Evolutionary conservation across 371 early-diverging fungal genomes (phyloP).

Genomic region (Parasitella parasitica): DNA sequence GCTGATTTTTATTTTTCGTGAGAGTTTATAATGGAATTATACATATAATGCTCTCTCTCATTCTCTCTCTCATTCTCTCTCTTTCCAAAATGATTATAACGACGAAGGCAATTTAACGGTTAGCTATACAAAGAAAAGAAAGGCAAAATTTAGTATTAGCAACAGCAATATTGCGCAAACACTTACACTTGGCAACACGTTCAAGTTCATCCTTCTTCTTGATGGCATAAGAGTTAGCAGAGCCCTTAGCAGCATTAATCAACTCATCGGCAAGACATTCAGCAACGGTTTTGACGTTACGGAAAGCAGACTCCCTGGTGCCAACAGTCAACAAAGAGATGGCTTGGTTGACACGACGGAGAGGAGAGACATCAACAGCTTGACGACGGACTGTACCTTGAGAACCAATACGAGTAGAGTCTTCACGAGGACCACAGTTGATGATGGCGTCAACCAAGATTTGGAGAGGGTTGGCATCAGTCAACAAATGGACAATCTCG

Average conservation of each 20-base stretch:
- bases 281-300: conserved; percentile 91
- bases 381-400: conserved; percentile 99
- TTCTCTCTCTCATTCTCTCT: no score
- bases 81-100: no score
- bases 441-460: conserved; percentile 97
- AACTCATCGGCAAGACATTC: conserved; percentile 99
- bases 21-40: no score
- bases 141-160: no score
- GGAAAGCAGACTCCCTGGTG: conserved; percentile 36
- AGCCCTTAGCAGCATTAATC: conserved; percentile 96
- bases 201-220: conserved; percentile 99
- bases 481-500: conserved; percentile 96
- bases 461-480: conserved; percentile 98
- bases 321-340: conserved; percentile 94
- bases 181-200: conserved; percentile 47
- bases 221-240: conserved; percentile 97
- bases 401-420: conserved; percentile 98
- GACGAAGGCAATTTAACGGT: conserved; percentile 17
- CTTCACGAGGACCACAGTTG: conserved; percentile 99
- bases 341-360: conserved; percentile 97
- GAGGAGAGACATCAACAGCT: conserved; percentile 99
- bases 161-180: not conserved
- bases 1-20: no score
- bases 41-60: no score
- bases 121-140: conserved; percentile 10